phyloP scores from a whole-genome alignment of 1,139 yeast genomes.

The Pichia sp. region DNA sequence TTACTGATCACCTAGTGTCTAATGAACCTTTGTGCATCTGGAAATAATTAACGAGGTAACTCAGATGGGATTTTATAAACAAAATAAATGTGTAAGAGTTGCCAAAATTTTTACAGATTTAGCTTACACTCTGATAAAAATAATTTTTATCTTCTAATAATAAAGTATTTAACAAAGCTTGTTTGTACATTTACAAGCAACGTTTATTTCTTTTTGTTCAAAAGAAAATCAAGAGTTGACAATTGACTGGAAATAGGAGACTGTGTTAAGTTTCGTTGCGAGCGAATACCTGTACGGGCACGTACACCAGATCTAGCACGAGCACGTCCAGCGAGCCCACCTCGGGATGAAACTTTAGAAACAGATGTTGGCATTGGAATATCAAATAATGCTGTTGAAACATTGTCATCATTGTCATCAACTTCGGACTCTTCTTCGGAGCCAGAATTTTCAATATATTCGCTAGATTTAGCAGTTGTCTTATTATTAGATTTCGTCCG shows the following conservation, averaged over 20 bases:
- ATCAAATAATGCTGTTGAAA: slow-evolving; percentile 1
- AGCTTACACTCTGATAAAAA: too few species aligned
- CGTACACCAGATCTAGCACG: neutral
- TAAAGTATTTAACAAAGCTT: too few species aligned
- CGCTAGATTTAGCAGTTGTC: neutral
- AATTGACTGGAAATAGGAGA: neutral
- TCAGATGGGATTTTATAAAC: too few species aligned
- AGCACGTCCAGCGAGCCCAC: neutral
- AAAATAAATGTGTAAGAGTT: too few species aligned
- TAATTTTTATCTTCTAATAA: too few species aligned
- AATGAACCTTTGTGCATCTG: too few species aligned
- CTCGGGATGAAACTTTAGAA: neutral
- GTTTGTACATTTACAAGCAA: too few species aligned
- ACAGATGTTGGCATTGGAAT: neutral
- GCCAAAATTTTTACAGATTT: too few species aligned
- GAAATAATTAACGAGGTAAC: too few species aligned
- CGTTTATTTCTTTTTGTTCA: neutral
- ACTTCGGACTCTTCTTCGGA: neutral
- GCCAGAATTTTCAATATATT: neutral
- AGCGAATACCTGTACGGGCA: neutral
- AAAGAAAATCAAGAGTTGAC: neutral
- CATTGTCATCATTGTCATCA: neutral
- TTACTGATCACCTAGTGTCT: too few species aligned
- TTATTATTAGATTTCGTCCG: neutral
- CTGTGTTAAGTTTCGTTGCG: neutral